Evolutionary conservation across 768 basidiomycete species (phyloP).

Genomic region (Mycena latifolia): DNA sequence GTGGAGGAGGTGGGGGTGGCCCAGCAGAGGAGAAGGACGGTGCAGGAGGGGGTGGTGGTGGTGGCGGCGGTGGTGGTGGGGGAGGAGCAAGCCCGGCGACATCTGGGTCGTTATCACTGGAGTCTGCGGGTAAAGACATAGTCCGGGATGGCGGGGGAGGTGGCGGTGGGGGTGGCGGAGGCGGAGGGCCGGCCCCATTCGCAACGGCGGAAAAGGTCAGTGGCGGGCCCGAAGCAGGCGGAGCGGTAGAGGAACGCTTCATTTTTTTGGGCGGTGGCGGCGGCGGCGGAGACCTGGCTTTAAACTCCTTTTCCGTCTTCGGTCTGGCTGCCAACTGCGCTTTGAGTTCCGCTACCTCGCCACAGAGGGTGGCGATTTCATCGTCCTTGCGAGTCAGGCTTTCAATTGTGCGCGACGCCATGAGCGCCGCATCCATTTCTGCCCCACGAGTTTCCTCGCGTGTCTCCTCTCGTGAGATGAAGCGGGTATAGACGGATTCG

Average conservation of each 20-base stretch:
- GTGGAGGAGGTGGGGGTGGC: conserved; percentile 51
- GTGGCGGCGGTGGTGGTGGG: conserved; percentile 48
- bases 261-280: conserved; percentile 48
- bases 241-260: conserved; percentile 41
- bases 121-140: conserved; percentile 40
- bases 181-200: conserved; percentile 36
- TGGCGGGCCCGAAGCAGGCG: conserved; percentile 6
- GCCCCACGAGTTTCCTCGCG: conserved; percentile 58
- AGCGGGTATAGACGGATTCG: conserved; percentile 88
- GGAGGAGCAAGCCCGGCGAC: conserved; percentile 36
- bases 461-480: conserved; percentile 68
- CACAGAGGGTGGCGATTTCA: conserved; percentile 66
- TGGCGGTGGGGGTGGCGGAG: conserved; percentile 45
- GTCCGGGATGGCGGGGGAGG: conserved; percentile 33
- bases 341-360: conserved; percentile 64
- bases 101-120: background rate
- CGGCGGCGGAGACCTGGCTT: conserved; percentile 55
- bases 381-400: conserved; percentile 33
- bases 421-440: conserved; percentile 73
- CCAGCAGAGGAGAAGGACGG: conserved; percentile 31
- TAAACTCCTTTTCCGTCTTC: conserved; percentile 79
- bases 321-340: conserved; percentile 64
- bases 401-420: conserved; percentile 82
- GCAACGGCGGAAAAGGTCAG: conserved; percentile 25
- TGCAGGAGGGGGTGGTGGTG: background rate